Evolutionary conservation across 139 green algal genomes (phyloP), one percentile per base, ranked within the genome.

Genomic region (Astrephomene gubernaculifera): DNA sequence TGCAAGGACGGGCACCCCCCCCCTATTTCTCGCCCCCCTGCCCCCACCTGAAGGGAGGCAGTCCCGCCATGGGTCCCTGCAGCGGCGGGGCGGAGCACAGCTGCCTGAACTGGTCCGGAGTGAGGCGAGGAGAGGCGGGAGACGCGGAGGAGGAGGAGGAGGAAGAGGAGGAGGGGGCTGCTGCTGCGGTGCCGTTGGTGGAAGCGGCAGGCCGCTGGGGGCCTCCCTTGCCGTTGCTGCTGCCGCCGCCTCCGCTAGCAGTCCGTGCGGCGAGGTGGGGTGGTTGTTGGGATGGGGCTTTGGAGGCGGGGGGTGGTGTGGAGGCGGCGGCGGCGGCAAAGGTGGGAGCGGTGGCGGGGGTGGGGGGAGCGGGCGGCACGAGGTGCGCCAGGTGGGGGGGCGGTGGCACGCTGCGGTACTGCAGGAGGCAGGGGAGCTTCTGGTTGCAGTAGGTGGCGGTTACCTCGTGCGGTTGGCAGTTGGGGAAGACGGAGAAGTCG

Each of bases 361-460:
- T 38, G 19, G 36, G n/a, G 12, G 68, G 38, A 31, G 39, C 68
- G 5, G 68, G 38, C 38, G 38, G 38, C 38, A 17, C 4, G n/a
- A 29, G 12, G 14, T 65, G 54, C 54, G 22, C 17, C 54, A 21
- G 25, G 31, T 35, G 35, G 31, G 35, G 21, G 65, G 65, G 19
- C 17, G 36, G n/a, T 2, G 65, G 33, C 33, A 17, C 8, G 7
- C 4, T 75, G 68, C 36, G 93, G 91, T 96, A 99, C 86, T 93
- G 95, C 44, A 99, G 90, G 49, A 99, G 88, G 80, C 90, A 95
- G 41, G 96, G 96, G 54, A 95, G 81, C 87, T 98, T 98, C 84
- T 95, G 90, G 25, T 86, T 87, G 29, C 86, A 93, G 73, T 94
- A 98, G 49, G 95, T 86, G 65, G 91, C 60, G 39, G 76, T 79